Conservation (phyloP, 768 basidiomycete species). For the Tricholoma hemisulphureum region DNA sequence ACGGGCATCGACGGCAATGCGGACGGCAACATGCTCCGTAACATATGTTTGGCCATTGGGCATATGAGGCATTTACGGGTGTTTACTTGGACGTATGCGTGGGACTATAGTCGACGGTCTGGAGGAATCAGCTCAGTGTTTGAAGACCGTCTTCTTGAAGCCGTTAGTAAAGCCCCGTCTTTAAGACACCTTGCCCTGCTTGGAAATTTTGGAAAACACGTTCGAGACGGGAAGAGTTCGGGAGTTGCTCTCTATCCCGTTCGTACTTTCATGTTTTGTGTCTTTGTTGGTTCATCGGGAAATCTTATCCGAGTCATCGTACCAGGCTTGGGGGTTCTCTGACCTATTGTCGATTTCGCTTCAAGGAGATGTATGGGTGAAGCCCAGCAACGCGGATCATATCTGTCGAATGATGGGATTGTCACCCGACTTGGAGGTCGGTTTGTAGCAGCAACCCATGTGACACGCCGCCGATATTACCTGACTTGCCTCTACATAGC, state of each 20-base stretch:
- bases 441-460: background rate
- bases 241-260: conserved; percentile 37
- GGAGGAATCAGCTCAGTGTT: conserved; percentile 31
- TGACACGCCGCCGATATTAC: no score
- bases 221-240: conserved; percentile 27
- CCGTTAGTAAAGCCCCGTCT: conserved; percentile 25
- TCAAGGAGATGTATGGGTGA: conserved; percentile 30
- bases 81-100: conserved; percentile 43
- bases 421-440: conserved; percentile 29
- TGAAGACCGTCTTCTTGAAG: conserved; percentile 40
- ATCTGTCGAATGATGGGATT: conserved; percentile 27
- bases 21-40: conserved; percentile 27
- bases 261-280: background rate
- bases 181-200: conserved; percentile 36
- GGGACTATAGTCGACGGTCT: conserved; percentile 4
- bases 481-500: conserved; percentile 25
- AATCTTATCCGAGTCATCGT: no score
- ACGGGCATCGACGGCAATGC: conserved; percentile 18
- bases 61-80: conserved; percentile 41
- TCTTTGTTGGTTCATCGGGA: no score
- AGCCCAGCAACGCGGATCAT: conserved; percentile 19
- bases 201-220: conserved; percentile 42
- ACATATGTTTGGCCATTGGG: conserved; percentile 40
- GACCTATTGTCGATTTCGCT: conserved; percentile 28
- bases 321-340: conserved; percentile 31